Percentiles rank a stretch among this genome's conserved stretches.
These are phyloP conservation scores for Monilinia aucupariae DNA, from an alignment of 2,329 filamentous ascomycete genomes.

Conservation along the genomic window DNA sequence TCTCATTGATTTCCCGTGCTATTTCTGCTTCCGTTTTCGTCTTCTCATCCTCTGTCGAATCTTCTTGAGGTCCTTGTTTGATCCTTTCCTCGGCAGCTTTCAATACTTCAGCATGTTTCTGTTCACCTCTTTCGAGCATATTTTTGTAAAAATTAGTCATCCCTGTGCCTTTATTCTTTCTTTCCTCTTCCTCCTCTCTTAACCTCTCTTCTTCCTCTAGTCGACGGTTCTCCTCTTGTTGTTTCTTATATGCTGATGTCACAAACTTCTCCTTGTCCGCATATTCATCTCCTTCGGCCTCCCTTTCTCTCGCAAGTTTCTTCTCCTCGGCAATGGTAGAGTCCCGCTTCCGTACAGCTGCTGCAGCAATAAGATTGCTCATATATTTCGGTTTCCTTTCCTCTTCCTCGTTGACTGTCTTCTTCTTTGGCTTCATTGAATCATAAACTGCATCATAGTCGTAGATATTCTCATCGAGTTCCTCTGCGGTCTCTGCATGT, in stretches of 20 bases:
- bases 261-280: constrained; percentile 83
- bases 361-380: constrained; percentile 64
- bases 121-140: constrained; percentile 65
- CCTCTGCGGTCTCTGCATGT: constrained; percentile 58
- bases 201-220: constrained; percentile 67
- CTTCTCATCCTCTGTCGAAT: constrained; percentile 37
- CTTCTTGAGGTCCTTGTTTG: constrained; percentile 40
- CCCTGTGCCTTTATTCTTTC: constrained; percentile 60
- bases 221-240: constrained; percentile 68
- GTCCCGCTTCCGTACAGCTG: constrained; percentile 72
- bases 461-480: constrained; percentile 69
- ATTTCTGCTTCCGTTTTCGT: constrained; percentile 56
- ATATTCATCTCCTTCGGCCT: constrained; percentile 74
- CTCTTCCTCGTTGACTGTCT: constrained; percentile 47
- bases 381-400: constrained; percentile 74
- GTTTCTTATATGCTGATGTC: constrained; percentile 73
- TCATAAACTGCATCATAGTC: constrained; percentile 83
- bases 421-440: constrained; percentile 61
- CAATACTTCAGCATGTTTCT: constrained; percentile 62
- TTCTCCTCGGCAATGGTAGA: constrained; percentile 75
- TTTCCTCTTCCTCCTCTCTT: constrained; percentile 58
- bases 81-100: constrained; percentile 57
- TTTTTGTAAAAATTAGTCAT: constrained; percentile 77
- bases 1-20: constrained; percentile 62
- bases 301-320: constrained; percentile 69